phyloP scores from a whole-genome alignment of 306 rosid species.

The Astragalus glycyphyllos region DNA sequence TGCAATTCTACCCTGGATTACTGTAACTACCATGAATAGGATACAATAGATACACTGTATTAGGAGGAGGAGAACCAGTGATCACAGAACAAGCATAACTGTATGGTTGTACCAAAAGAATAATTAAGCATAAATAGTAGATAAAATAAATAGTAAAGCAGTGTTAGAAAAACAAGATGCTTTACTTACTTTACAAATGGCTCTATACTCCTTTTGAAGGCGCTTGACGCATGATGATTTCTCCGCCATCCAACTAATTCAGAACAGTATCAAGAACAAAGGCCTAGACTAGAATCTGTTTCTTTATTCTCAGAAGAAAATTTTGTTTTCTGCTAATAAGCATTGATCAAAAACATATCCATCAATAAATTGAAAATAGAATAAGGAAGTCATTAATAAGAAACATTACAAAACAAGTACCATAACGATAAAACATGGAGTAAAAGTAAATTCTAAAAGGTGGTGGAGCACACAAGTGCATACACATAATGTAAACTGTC shows the following conservation, averaged over 20 bases:
- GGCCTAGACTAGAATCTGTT: constrained; percentile 33
- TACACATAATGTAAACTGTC: neutral
- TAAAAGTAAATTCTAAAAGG: constrained; percentile 11
- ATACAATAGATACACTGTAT: no score
- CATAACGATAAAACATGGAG: neutral
- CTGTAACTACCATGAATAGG: no score
- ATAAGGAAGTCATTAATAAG: constrained; percentile 19
- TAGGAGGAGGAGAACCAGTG: neutral
- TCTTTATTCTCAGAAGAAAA: constrained; percentile 28
- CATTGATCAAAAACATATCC: constrained; percentile 33
- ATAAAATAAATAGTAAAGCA: constrained; percentile 31
- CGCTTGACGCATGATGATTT: constrained; percentile 92
- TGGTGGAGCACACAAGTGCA: neutral
- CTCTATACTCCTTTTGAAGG: constrained; percentile 97
- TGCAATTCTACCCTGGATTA: no score
- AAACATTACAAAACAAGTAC: constrained; percentile 8
- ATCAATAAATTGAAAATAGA: constrained; percentile 31
- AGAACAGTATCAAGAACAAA: constrained; percentile 39
- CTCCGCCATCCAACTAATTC: constrained; percentile 78
- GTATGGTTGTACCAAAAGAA: constrained; percentile 19
- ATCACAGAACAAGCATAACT: constrained; percentile 28
- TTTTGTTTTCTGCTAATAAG: constrained; percentile 46
- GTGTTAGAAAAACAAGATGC: constrained; percentile 28
- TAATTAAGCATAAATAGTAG: constrained; percentile 11
- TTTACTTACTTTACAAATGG: constrained; percentile 96